Conservation (phyloP, 176 grass and related monocot genomes). For the Pontederia paniculata region DNA sequence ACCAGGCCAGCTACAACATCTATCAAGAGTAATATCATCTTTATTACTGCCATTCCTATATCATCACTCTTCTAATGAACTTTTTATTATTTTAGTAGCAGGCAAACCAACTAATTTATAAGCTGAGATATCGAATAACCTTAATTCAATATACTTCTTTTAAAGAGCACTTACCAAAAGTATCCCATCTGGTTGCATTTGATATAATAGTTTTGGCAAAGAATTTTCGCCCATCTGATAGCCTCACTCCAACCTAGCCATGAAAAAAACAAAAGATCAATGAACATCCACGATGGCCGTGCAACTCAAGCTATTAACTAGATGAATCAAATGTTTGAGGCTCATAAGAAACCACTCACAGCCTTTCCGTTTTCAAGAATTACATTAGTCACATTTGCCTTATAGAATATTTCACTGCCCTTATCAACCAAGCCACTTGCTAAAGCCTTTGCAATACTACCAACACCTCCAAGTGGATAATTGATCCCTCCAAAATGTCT, state of each 20-base stretch:
- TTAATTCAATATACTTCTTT: neutral
- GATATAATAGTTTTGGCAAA: conserved; percentile 88
- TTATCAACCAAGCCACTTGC: conserved; percentile 76
- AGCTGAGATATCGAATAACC: neutral
- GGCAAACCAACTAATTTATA: too few species aligned
- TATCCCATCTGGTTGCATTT: conserved; percentile 99
- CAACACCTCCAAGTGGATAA: conserved; percentile 86
- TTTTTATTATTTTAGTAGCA: too few species aligned
- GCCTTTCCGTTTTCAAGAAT: conserved; percentile 82
- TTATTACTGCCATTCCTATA: too few species aligned
- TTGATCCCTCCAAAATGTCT: conserved; percentile 95
- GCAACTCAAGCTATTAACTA: conserved; percentile 3
- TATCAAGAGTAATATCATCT: too few species aligned
- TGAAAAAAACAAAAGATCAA: conserved; percentile 4
- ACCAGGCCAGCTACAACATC: too few species aligned
- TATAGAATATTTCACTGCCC: conserved; percentile 71
- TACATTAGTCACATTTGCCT: conserved; percentile 72
- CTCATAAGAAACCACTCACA: conserved; percentile 44
- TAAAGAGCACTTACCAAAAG: conserved; percentile 56
- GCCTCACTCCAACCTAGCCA: conserved; percentile 59
- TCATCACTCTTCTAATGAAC: too few species aligned
- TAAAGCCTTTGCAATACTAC: conserved; percentile 66
- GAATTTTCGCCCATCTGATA: conserved; percentile 77
- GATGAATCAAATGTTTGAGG: neutral
- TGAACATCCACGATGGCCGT: neutral